Evolutionary conservation across 352 stramenopile genomes (phyloP).

Genomic region (Globisporangium takayamanum): DNA sequence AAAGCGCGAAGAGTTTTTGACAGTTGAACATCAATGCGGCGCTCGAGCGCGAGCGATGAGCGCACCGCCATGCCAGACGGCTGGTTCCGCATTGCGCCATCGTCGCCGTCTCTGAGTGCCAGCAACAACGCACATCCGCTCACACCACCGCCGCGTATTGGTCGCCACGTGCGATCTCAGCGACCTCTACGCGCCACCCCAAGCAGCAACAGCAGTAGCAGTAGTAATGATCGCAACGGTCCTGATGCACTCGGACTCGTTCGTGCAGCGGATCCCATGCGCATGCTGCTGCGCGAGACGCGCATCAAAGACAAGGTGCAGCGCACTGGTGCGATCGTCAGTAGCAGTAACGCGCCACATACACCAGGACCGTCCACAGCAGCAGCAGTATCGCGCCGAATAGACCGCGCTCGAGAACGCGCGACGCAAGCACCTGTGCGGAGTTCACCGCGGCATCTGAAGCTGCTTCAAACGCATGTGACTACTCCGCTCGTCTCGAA

Average conservation of each 20-base stretch:
- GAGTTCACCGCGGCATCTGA: slow-evolving; percentile 6
- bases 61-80: slow-evolving; percentile 1
- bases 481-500: not conserved
- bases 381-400: too few species aligned
- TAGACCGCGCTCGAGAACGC: not conserved
- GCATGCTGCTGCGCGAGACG: slow-evolving; percentile 21
- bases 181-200: not conserved
- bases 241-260: slow-evolving; percentile 29
- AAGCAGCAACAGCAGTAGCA: not conserved
- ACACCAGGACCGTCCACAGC: not conserved
- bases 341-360: not conserved
- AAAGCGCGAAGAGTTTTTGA: too few species aligned
- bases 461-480: not conserved
- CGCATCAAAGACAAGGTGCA: slow-evolving; percentile 9
- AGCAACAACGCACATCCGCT: slow-evolving; percentile 10
- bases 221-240: not conserved
- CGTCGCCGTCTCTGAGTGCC: slow-evolving; percentile 6
- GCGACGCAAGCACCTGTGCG: not conserved
- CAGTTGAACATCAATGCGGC: not conserved
- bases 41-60: not conserved
- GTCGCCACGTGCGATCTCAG: not conserved
- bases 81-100: slow-evolving; percentile 29
- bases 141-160: not conserved
- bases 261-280: slow-evolving; percentile 23
- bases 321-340: not conserved